phyloP scores from a whole-genome alignment of 2,329 filamentous ascomycete species.

The Plectosphaerella cucumerina region DNA sequence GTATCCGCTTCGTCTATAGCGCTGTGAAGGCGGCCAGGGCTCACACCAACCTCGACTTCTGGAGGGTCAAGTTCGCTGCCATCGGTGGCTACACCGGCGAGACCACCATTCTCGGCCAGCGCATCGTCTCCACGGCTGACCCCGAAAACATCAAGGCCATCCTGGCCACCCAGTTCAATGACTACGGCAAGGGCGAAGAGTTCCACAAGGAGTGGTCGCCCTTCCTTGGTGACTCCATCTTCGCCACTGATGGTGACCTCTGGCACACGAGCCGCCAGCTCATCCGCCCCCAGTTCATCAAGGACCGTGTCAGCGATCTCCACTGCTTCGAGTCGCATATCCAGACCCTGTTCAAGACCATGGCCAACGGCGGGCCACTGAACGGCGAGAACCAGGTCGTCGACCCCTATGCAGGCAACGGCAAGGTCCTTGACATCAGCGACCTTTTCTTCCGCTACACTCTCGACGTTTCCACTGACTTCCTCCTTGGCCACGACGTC shows the following conservation, averaged over 20 bases:
- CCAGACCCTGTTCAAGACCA: slow-evolving; percentile 64
- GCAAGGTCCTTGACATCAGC: slow-evolving; percentile 64
- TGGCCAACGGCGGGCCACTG: slow-evolving; percentile 54
- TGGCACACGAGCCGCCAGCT: slow-evolving; percentile 83
- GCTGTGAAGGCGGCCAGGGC: slow-evolving; percentile 47
- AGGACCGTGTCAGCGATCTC: slow-evolving; percentile 77
- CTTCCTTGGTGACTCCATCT: slow-evolving; percentile 74
- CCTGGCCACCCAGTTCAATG: slow-evolving; percentile 77
- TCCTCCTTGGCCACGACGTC: slow-evolving; percentile 75
- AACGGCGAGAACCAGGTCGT: slow-evolving; percentile 60
- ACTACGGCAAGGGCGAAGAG: slow-evolving; percentile 75
- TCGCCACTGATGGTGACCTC: slow-evolving; percentile 70
- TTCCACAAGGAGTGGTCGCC: slow-evolving; percentile 74
- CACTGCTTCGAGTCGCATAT: slow-evolving; percentile 78
- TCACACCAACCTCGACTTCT: slow-evolving; percentile 58
- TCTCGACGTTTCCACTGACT: slow-evolving; percentile 81
- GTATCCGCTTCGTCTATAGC: slow-evolving; percentile 60
- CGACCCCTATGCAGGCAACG: slow-evolving; percentile 56
- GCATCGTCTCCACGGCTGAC: slow-evolving; percentile 73
- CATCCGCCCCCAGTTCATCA: slow-evolving; percentile 81
- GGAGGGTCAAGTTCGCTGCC: slow-evolving; percentile 46
- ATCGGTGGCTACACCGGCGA: slow-evolving; percentile 56
- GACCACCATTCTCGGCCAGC: slow-evolving; percentile 44
- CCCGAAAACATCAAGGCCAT: slow-evolving; percentile 79
- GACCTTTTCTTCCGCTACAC: slow-evolving; percentile 83